Percentiles rank a stretch among this genome's conserved stretches.
phyloP scores from a whole-genome alignment of 495 filamentous ascomycete genomes.

The Hypoxylon cercidicola region DNA sequence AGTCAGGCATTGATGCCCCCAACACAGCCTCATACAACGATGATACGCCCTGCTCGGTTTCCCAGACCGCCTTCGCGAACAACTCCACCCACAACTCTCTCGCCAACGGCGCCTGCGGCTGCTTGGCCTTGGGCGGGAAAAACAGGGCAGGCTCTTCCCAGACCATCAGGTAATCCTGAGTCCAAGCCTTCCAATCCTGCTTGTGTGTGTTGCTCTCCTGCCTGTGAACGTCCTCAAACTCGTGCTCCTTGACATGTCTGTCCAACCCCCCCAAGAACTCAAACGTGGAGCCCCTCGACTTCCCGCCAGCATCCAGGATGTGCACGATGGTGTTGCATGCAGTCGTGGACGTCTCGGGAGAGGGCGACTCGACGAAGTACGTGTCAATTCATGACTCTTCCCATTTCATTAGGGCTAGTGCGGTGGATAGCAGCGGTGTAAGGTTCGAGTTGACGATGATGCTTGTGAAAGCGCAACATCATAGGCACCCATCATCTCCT shows the following conservation, averaged over 20 bases:
- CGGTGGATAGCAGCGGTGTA: constrained; percentile 37
- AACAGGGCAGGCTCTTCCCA: constrained; percentile 36
- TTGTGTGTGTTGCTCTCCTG: constrained; percentile 1
- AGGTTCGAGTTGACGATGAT: constrained; percentile 40
- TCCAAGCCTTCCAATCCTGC: constrained; percentile 40
- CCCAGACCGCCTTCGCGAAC: constrained; percentile 32
- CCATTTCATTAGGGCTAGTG: constrained; percentile 44
- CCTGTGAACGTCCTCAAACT: constrained; percentile 17
- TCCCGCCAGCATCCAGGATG: constrained; percentile 10
- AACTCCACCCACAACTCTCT: constrained; percentile 28
- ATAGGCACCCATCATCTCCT: constrained; percentile 45
- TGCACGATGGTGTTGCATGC: constrained; percentile 28
- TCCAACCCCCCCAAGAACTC: constrained; percentile 15
- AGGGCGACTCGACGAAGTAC: constrained; percentile 30
- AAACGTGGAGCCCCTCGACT: constrained; percentile 15
- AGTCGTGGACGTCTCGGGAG: constrained; percentile 20
- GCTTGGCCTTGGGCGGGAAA: constrained; percentile 27
- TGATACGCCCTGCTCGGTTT: constrained; percentile 41
- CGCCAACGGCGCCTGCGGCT: constrained; percentile 27
- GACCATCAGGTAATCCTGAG: constrained; percentile 39
- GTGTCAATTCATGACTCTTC: constrained; percentile 39
- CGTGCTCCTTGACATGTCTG: constrained; percentile 11
- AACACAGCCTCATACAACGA: too few species aligned
- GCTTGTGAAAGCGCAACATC: constrained; percentile 54
- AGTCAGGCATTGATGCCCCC: too few species aligned